Evolutionary conservation across 805 yeast genomes (phyloP).

Genomic region (Wickerhamiella shivajii): DNA sequence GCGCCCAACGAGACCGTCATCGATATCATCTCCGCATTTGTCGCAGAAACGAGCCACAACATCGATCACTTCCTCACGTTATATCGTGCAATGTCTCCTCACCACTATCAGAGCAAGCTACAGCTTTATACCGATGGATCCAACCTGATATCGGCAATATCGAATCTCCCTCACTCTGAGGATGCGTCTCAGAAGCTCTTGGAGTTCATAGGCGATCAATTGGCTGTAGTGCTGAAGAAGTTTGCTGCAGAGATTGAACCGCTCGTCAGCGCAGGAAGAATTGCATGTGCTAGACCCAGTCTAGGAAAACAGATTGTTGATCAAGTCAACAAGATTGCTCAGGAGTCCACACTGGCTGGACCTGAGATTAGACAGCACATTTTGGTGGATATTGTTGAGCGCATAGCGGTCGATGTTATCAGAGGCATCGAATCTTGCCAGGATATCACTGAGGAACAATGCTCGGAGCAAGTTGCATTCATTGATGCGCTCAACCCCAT

Average conservation of each 20-base stretch:
- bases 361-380: conserved; percentile 13
- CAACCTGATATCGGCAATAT: conserved; percentile 6
- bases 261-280: conserved; percentile 8
- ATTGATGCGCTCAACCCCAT: conserved; percentile 12
- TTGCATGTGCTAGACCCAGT: background rate
- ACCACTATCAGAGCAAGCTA: conserved; percentile 9
- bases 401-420: conserved; percentile 16
- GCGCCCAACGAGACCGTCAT: background rate
- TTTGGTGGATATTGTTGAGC: conserved; percentile 25
- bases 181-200: conserved; percentile 5
- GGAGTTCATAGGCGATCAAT: conserved; percentile 8
- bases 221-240: conserved; percentile 7
- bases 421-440: conserved; percentile 13
- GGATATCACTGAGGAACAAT: conserved; percentile 23
- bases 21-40: conserved; percentile 3
- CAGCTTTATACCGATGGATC: conserved; percentile 15
- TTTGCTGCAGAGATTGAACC: conserved; percentile 5
- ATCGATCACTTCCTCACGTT: conserved; percentile 12
- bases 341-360: conserved; percentile 13
- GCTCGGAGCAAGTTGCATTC: conserved; percentile 11
- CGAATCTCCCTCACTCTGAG: background rate
- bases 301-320: conserved; percentile 4
- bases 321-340: conserved; percentile 10
- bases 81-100: conserved; percentile 15
- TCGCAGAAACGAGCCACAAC: conserved; percentile 6